Evolutionary conservation across 192 early-diverging fungal genomes (phyloP).

Genomic region (Backusella tarrabulga): DNA sequence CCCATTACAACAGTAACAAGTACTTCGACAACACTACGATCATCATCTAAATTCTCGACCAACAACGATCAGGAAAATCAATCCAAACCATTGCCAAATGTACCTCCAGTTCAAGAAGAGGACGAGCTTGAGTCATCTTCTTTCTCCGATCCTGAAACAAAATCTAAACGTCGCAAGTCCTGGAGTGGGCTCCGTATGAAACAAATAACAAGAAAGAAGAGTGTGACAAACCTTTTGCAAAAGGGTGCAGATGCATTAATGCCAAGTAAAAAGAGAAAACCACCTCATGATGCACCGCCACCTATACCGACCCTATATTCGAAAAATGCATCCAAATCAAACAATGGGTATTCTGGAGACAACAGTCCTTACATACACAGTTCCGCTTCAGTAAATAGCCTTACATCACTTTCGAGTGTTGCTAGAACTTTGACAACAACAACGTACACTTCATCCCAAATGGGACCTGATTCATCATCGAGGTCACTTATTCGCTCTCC

Average conservation of each 20-base stretch:
- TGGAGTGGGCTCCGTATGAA: conserved; percentile 21
- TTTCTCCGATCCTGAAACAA: not conserved
- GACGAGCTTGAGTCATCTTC: not conserved
- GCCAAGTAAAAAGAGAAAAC: not conserved
- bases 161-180: conserved; percentile 7
- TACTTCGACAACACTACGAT: conserved; percentile 16
- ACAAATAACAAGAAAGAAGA: conserved; percentile 1
- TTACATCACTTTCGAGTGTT: conserved; percentile 33
- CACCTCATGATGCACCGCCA: not conserved
- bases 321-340: not conserved
- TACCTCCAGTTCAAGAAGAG: conserved; percentile 5
- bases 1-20: conserved; percentile 22
- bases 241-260: conserved; percentile 9
- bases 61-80: not conserved
- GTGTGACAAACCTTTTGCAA: conserved; percentile 19
- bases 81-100: not conserved
- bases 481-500: conserved; percentile 12
- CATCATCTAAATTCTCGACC: not conserved
- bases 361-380: conserved; percentile 10
- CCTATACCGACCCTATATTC: not conserved
- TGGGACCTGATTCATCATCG: not conserved
- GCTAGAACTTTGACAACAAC: conserved; percentile 26
- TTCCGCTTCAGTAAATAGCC: conserved; percentile 32
- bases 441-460: not conserved
- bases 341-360: not conserved